Evolutionary conservation across 805 yeast genomes (phyloP).

Genomic region (Ogataea sp.): DNA sequence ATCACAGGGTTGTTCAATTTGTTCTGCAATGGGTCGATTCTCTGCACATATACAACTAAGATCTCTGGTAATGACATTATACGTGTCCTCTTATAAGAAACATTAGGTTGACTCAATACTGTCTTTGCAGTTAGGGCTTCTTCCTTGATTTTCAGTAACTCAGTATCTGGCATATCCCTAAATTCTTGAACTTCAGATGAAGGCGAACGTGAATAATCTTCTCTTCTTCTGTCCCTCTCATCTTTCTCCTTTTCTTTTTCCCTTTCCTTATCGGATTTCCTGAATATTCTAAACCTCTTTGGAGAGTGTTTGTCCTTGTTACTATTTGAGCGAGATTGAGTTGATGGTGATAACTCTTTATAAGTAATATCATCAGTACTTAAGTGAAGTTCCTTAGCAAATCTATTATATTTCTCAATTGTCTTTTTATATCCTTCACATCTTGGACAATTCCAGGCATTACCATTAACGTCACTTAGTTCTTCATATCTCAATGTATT

Average conservation of each 20-base stretch:
- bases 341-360: not conserved
- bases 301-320: no score
- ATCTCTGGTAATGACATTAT: slow-evolving; percentile 28
- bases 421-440: slow-evolving; percentile 33
- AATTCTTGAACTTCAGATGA: no score
- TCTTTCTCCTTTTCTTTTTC: not conserved
- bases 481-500: slow-evolving; percentile 59
- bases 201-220: no score
- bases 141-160: slow-evolving; percentile 1
- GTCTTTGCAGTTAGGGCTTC: slow-evolving; percentile 7
- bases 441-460: slow-evolving; percentile 81
- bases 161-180: slow-evolving; percentile 2
- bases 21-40: slow-evolving; percentile 22
- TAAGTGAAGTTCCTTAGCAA: not conserved
- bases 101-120: slow-evolving; percentile 16
- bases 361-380: not conserved
- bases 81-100: slow-evolving; percentile 19
- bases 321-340: no score
- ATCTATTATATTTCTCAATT: slow-evolving; percentile 7
- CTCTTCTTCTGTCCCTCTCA: no score
- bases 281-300: no score
- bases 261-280: no score
- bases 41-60: slow-evolving; percentile 24
- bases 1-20: slow-evolving; percentile 17
- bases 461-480: slow-evolving; percentile 50